A percentile compares a stretch with the other conserved stretches of the same genome.
Evolutionary conservation across 257 asterid genomes (phyloP).

Genomic region (Lithospermum erythrorhizon): DNA sequence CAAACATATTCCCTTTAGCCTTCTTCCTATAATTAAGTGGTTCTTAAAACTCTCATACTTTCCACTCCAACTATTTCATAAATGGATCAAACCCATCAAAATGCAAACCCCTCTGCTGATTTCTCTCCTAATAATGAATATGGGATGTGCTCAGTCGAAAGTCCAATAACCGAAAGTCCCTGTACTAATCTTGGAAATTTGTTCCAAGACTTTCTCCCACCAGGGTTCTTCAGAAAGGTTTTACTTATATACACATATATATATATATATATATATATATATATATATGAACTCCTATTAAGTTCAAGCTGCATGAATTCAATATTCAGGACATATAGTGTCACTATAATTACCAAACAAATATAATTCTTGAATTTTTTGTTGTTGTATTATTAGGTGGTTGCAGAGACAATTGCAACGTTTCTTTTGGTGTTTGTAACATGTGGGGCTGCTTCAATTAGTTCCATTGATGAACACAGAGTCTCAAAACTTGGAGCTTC

Average conservation of each 20-base stretch:
- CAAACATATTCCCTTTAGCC: background rate
- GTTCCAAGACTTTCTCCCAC: background rate
- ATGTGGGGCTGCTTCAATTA: constrained; percentile 67
- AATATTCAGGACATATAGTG: too few species aligned
- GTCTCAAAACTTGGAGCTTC: constrained; percentile 72
- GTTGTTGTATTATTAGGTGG: constrained; percentile 24
- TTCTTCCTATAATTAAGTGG: too few species aligned
- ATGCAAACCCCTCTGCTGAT: background rate
- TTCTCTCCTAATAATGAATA: background rate
- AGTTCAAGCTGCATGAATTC: too few species aligned
- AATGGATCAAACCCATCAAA: background rate
- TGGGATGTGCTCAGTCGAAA: background rate
- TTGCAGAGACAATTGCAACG: constrained; percentile 61
- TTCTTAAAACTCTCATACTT: background rate
- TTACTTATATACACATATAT: too few species aligned
- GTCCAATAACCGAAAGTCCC: background rate
- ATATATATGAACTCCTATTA: too few species aligned
- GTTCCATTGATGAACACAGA: constrained; percentile 37
- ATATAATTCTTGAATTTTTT: too few species aligned
- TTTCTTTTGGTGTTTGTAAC: constrained; percentile 70
- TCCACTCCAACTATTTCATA: too few species aligned
- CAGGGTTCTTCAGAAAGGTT: background rate
- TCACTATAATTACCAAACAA: too few species aligned
- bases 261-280: too few species aligned
- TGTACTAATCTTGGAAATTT: background rate